Conservation (phyloP, 805 yeast species). For the Metschnikowia chrysomelidarum region DNA sequence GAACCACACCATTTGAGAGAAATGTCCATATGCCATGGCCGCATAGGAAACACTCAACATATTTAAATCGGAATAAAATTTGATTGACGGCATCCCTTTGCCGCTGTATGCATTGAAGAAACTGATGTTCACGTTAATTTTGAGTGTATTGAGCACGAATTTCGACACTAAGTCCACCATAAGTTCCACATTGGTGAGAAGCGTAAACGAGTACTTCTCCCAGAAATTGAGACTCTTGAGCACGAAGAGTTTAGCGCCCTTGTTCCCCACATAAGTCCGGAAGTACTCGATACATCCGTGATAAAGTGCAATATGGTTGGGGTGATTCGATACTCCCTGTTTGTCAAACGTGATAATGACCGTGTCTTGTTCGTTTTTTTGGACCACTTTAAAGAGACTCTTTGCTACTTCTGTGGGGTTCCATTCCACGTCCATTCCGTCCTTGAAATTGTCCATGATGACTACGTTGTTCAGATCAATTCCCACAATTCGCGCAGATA, state of each 20-base stretch:
- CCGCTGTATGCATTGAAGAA: slow-evolving; percentile 27
- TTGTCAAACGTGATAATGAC: slow-evolving; percentile 77
- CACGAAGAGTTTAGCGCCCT: slow-evolving; percentile 22
- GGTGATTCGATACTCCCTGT: slow-evolving; percentile 78
- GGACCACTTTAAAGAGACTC: slow-evolving; percentile 31
- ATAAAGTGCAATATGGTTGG: slow-evolving; percentile 74
- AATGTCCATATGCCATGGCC: slow-evolving; percentile 81
- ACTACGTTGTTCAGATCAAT: slow-evolving; percentile 40
- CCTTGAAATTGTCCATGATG: slow-evolving; percentile 49
- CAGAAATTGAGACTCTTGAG: slow-evolving; percentile 37
- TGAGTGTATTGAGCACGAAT: slow-evolving; percentile 29
- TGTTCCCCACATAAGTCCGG: slow-evolving; percentile 13
- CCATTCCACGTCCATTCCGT: slow-evolving; percentile 73
- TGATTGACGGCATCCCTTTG: slow-evolving; percentile 27
- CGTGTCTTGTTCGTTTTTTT: slow-evolving; percentile 20
- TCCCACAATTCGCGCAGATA: slow-evolving; percentile 56
- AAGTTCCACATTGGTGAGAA: slow-evolving; percentile 41
- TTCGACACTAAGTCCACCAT: slow-evolving; percentile 38
- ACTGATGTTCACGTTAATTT: slow-evolving; percentile 37
- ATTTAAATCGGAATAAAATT: slow-evolving; percentile 34
- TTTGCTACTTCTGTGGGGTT: slow-evolving; percentile 40
- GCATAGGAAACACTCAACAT: slow-evolving; percentile 47
- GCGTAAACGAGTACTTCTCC: slow-evolving; percentile 51
- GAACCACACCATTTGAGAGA: slow-evolving; percentile 93
- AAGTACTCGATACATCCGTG: slow-evolving; percentile 45